Percentiles rank a stretch among this genome's conserved stretches.
Evolutionary conservation across 2,329 filamentous ascomycete genomes (phyloP).

Genomic region (Fusarium secorum): DNA sequence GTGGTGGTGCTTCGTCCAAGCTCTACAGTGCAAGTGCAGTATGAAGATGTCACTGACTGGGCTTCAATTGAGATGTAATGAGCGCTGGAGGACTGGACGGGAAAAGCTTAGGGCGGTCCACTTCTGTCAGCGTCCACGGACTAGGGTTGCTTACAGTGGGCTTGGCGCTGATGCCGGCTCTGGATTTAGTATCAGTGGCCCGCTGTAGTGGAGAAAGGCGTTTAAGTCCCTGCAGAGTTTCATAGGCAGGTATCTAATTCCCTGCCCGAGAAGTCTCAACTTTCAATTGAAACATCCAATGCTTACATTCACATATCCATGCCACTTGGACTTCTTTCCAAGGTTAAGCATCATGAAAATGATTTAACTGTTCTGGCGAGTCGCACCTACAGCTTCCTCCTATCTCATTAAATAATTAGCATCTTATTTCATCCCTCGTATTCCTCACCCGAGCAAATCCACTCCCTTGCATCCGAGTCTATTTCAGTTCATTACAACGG

Average conservation of each 20-base stretch:
- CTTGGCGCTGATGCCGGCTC: slow-evolving; percentile 22
- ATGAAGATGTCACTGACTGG: slow-evolving; percentile 16
- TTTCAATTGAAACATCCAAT: background rate
- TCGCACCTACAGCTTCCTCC: background rate
- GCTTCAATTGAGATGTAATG: slow-evolving; percentile 9
- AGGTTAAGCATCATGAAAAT: background rate
- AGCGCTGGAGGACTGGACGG: background rate
- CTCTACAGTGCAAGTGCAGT: background rate
- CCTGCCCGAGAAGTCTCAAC: background rate
- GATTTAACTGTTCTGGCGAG: background rate
- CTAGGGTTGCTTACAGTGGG: slow-evolving; percentile 23
- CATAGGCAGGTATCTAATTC: background rate
- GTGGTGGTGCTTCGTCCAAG: slow-evolving; percentile 29
- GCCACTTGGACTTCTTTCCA: background rate
- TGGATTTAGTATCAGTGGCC: slow-evolving; percentile 28
- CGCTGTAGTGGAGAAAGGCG: background rate
- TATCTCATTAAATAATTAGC: background rate
- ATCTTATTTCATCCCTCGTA: background rate
- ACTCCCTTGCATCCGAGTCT: slow-evolving; percentile 14
- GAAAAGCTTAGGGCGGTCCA: slow-evolving; percentile 1
- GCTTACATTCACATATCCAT: background rate
- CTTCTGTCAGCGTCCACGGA: slow-evolving; percentile 1
- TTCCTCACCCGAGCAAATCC: slow-evolving; percentile 1
- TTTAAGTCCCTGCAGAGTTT: background rate
- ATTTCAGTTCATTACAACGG: slow-evolving; percentile 19